Conservation (phyloP, 2,329 filamentous ascomycete species). For the Penicillium sp. region DNA sequence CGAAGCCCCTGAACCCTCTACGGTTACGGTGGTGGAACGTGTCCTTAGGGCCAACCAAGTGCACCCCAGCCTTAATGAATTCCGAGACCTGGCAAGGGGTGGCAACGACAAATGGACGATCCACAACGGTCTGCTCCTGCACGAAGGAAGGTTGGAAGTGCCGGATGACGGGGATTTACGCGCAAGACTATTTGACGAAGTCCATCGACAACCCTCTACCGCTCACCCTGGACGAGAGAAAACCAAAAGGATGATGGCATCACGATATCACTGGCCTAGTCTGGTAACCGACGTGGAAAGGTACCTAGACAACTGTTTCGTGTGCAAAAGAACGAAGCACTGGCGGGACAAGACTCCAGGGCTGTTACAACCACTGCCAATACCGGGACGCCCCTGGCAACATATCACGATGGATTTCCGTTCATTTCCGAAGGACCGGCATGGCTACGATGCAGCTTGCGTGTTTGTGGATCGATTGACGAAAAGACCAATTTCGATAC, state of each 20-base stretch:
- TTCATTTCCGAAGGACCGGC: too few relatives aligned
- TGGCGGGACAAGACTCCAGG: background rate
- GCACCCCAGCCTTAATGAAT: too few relatives aligned
- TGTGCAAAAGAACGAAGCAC: conserved; percentile 2
- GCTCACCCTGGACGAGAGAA: background rate
- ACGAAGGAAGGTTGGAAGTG: background rate
- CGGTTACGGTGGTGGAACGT: too few relatives aligned
- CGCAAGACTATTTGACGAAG: background rate
- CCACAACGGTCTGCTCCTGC: background rate
- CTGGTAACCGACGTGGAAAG: background rate
- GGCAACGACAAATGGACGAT: background rate
- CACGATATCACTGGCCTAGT: background rate
- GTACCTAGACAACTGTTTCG: conserved; percentile 2
- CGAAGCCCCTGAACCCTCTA: too few relatives aligned
- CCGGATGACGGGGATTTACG: background rate
- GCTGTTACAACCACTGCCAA: background rate
- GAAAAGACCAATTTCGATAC: too few relatives aligned
- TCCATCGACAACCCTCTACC: background rate
- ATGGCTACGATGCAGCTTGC: too few relatives aligned
- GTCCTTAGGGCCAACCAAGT: fast-evolving
- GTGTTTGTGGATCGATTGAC: too few relatives aligned
- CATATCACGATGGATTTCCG: too few relatives aligned
- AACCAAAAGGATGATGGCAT: background rate
- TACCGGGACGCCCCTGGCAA: conserved; percentile 3
- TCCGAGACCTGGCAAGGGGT: too few relatives aligned